Conservation (phyloP, 495 filamentous ascomycete genomes). For the Geoglossum glabrum region DNA sequence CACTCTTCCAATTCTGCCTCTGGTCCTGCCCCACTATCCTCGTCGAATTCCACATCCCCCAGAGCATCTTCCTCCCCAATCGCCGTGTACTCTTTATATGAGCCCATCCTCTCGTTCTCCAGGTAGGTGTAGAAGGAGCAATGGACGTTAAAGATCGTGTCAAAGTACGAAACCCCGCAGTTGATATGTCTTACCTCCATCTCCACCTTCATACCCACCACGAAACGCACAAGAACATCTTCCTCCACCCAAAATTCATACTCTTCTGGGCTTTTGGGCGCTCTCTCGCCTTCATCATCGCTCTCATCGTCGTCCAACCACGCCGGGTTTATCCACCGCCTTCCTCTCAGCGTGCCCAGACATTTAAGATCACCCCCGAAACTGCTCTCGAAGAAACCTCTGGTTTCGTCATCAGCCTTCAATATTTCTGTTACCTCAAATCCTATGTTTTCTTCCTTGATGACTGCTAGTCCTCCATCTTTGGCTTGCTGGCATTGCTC, state of each 20-base stretch:
- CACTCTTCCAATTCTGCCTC: background rate
- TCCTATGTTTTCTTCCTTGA: slow-evolving; percentile 25
- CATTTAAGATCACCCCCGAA: slow-evolving; percentile 5
- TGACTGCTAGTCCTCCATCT: slow-evolving; percentile 13
- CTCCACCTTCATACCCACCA: slow-evolving; percentile 59
- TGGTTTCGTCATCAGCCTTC: slow-evolving; percentile 19
- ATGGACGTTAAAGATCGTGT: slow-evolving; percentile 32
- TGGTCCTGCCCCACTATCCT: too few species aligned
- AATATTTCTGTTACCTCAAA: slow-evolving; percentile 36
- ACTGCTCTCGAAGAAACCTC: slow-evolving; percentile 23
- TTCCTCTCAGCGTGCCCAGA: slow-evolving; percentile 24
- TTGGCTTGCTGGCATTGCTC: background rate
- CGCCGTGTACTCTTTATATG: background rate
- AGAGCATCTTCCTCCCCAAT: background rate
- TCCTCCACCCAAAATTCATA: slow-evolving; percentile 53
- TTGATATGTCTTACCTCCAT: slow-evolving; percentile 36
- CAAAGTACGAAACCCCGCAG: slow-evolving; percentile 29
- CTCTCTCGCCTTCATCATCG: slow-evolving; percentile 17
- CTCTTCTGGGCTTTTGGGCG: slow-evolving; percentile 10
- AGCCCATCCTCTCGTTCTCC: slow-evolving; percentile 38
- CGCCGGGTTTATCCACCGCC: slow-evolving; percentile 22
- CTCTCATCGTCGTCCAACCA: slow-evolving; percentile 23
- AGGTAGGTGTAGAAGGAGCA: slow-evolving; percentile 39
- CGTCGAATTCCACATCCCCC: background rate
- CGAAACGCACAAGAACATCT: slow-evolving; percentile 35